A percentile compares a stretch with the other conserved stretches of the same genome.
Evolutionary conservation across 1,284 basidiomycete species (phyloP).

Genomic region (Puccinia novopanici): DNA sequence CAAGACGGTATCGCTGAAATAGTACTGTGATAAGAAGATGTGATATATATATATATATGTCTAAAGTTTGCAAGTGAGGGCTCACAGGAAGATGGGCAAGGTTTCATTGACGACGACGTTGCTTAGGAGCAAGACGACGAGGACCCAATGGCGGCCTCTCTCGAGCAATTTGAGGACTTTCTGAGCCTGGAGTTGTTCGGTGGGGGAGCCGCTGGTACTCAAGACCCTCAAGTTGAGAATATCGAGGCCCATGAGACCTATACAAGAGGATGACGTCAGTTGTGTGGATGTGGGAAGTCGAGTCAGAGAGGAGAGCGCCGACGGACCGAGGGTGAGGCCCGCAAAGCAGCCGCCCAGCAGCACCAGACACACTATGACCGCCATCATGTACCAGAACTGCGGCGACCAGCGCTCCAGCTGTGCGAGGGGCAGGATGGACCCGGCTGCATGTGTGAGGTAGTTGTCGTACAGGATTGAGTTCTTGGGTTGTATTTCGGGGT

Average conservation of each 20-base stretch:
- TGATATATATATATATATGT: not conserved
- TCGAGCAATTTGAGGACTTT: slow-evolving; percentile 61
- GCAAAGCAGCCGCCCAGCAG: slow-evolving; percentile 50
- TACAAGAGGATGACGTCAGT: not conserved
- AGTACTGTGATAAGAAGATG: not conserved
- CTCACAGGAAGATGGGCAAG: slow-evolving; percentile 62
- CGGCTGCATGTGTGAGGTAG: not conserved
- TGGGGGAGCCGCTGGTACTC: slow-evolving; percentile 60
- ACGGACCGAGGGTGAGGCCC: slow-evolving; percentile 41
- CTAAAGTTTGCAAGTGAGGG: not conserved
- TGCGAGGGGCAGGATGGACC: not conserved
- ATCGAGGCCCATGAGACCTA: slow-evolving; percentile 88
- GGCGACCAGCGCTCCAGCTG: slow-evolving; percentile 7
- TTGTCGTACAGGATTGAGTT: not conserved
- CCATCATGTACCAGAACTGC: slow-evolving; percentile 49
- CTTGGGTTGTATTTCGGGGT: not conserved
- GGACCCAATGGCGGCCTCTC: slow-evolving; percentile 60
- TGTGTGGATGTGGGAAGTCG: not conserved
- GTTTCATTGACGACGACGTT: slow-evolving; percentile 64
- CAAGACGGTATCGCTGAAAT: slow-evolving; percentile 41
- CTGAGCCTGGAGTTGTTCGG: slow-evolving; percentile 60
- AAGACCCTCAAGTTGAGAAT: slow-evolving; percentile 70
- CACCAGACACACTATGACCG: slow-evolving; percentile 47
- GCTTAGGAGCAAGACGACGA: slow-evolving; percentile 61
- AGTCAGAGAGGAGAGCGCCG: not conserved